These are phyloP conservation scores for Sugiyamaella novakii DNA, from an alignment of 1,139 yeast species.

Conservation along the genomic window DNA sequence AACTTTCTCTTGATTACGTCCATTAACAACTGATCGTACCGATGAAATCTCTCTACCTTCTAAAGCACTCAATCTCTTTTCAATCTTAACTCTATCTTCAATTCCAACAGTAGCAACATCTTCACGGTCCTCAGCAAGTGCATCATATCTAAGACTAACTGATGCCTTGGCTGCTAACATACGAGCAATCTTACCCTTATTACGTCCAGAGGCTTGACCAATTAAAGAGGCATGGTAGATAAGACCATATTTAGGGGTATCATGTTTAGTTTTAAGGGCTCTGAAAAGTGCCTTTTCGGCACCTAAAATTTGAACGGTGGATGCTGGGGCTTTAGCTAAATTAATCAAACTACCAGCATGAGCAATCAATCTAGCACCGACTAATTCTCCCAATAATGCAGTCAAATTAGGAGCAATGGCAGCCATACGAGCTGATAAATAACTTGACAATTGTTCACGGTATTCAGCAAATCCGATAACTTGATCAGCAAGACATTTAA, in stretches of 20 bases:
- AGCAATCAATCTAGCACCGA: slow-evolving; percentile 96
- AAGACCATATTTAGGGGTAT: slow-evolving; percentile 98
- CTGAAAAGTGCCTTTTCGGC: slow-evolving; percentile 99
- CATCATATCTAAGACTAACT: slow-evolving; percentile 93
- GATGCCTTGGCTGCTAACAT: slow-evolving; percentile 99
- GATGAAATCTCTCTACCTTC: slow-evolving; percentile 73
- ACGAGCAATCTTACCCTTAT: slow-evolving; percentile 98
- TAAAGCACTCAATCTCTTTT: slow-evolving; percentile 87
- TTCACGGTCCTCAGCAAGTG: slow-evolving; percentile 88
- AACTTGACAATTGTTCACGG: slow-evolving; percentile 89
- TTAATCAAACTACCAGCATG: slow-evolving; percentile 96
- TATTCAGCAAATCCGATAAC: slow-evolving; percentile 93
- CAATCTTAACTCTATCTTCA: slow-evolving; percentile 90
- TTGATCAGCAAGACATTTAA: slow-evolving; percentile 87
- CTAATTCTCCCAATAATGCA: slow-evolving; percentile 93
- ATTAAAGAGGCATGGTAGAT: slow-evolving; percentile 95
- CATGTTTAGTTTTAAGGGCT: slow-evolving; percentile 97
- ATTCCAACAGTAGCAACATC: slow-evolving; percentile 94
- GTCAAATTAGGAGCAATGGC: slow-evolving; percentile 98
- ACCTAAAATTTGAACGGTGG: slow-evolving; percentile 97
- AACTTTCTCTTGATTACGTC: slow-evolving; percentile 59
- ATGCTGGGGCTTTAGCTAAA: slow-evolving; percentile 97
- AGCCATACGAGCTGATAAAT: slow-evolving; percentile 91
- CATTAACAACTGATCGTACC: slow-evolving; percentile 41
- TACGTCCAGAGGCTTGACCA: slow-evolving; percentile 96